A percentile compares a stretch with the other conserved stretches of the same genome.
These are phyloP conservation scores for Leptomonas seymouri DNA, from an alignment of 208 protist species.

Conservation along the genomic window DNA sequence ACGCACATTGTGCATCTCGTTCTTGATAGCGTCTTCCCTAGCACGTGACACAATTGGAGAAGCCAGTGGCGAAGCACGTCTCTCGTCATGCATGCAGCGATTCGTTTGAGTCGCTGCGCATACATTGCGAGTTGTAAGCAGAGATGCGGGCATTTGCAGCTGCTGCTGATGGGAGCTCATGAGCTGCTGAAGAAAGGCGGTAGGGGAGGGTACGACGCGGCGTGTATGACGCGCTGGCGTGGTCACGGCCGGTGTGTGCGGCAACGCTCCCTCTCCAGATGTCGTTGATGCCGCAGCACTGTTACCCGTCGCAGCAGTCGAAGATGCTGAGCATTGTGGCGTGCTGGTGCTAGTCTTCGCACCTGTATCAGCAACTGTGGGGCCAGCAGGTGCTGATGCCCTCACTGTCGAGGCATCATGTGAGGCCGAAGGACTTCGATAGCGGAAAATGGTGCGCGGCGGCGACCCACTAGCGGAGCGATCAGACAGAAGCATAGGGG, in stretches of 20 bases:
- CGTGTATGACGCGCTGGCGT: neutral
- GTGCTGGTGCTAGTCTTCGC: neutral
- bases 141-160: neutral
- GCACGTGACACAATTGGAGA: constrained; percentile 2
- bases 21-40: constrained; percentile 12
- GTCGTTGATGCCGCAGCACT: neutral
- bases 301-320: neutral
- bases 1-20: constrained; percentile 6
- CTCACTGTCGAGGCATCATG: neutral
- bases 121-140: neutral
- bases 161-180: constrained; percentile 3
- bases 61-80: neutral
- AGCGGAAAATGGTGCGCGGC: constrained; percentile 45
- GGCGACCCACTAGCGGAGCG: constrained; percentile 21
- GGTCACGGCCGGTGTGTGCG: neutral
- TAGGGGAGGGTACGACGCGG: constrained; percentile 32
- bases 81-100: no score
- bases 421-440: constrained; percentile 23
- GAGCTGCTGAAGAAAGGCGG: constrained; percentile 26
- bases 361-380: neutral
- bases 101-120: neutral
- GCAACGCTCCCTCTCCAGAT: neutral
- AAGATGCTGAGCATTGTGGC: neutral
- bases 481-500: neutral
- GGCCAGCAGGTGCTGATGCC: neutral